Evolutionary conservation across 768 basidiomycete species (phyloP).

Genomic region (Boletus rubroflammeus): DNA sequence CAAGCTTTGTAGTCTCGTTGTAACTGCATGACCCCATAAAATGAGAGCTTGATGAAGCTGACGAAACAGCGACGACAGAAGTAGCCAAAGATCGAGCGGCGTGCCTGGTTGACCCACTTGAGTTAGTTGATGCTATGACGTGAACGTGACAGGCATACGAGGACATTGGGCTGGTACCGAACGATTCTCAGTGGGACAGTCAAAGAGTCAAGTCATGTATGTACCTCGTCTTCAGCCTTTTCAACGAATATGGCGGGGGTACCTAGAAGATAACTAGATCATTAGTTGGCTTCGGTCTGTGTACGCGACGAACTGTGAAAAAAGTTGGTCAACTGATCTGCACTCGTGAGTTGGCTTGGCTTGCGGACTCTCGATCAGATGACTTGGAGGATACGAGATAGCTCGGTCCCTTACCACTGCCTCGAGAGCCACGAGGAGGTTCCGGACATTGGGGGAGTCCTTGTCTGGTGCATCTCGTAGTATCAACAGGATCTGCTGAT

Average conservation of each 20-base stretch:
- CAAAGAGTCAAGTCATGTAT: constrained; percentile 2
- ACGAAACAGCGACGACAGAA: constrained; percentile 77
- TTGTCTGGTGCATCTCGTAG: constrained; percentile 45
- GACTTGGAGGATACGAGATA: constrained; percentile 9
- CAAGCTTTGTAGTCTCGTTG: constrained; percentile 65
- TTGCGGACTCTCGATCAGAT: constrained; percentile 24
- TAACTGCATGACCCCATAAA: constrained; percentile 63
- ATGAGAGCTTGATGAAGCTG: constrained; percentile 73
- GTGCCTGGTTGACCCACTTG: constrained; percentile 40
- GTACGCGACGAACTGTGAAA: constrained; percentile 36
- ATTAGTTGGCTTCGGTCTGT: neutral
- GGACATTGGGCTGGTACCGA: constrained; percentile 22
- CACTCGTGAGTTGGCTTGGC: constrained; percentile 49
- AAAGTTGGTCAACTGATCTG: constrained; percentile 63
- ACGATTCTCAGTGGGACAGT: constrained; percentile 7
- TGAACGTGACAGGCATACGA: constrained; percentile 17
- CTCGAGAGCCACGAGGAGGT: constrained; percentile 45
- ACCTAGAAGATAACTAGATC: constrained; percentile 34
- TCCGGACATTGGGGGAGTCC: constrained; percentile 39
- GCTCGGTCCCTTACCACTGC: constrained; percentile 33
- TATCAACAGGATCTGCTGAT: constrained; percentile 44
- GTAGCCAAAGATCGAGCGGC: constrained; percentile 77
- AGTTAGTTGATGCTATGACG: constrained; percentile 7
- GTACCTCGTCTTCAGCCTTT: constrained; percentile 54
- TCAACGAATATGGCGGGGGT: constrained; percentile 57